These are phyloP conservation scores for Fusarium pseudonygamai DNA, from an alignment of 2,329 filamentous ascomycete species.

Conservation along the genomic window DNA sequence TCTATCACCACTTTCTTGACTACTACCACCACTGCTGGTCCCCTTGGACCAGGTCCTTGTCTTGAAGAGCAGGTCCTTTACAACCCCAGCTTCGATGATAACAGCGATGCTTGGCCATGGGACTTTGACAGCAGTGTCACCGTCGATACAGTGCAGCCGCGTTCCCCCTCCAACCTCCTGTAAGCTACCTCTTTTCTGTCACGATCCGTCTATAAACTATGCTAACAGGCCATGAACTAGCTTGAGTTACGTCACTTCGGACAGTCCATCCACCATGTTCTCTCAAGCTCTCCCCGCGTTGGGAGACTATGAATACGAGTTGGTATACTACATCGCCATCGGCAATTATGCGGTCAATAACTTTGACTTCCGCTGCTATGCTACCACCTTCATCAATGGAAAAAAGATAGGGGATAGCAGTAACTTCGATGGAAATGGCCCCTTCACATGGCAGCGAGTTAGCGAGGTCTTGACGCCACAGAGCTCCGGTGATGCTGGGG, in stretches of 20 bases:
- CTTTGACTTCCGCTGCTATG: neutral
- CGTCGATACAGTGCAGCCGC: neutral
- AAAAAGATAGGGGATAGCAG: neutral
- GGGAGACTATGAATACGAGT: neutral
- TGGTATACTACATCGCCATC: neutral
- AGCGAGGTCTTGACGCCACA: neutral
- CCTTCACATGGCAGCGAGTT: neutral
- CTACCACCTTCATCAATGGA: neutral
- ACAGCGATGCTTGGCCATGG: neutral
- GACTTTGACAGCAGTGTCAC: neutral
- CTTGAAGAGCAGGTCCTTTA: neutral
- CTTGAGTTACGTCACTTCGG: neutral
- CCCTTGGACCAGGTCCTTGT: neutral
- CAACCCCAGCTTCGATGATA: constrained; percentile 4
- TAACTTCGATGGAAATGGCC: neutral
- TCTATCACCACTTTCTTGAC: neutral
- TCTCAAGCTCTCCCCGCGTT: neutral
- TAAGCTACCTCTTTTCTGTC: neutral
- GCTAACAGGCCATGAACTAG: neutral
- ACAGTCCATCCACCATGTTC: neutral
- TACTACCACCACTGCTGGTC: neutral
- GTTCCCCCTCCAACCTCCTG: neutral
- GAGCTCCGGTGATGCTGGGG: neutral
- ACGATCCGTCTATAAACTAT: neutral
- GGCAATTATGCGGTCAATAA: neutral